Evolutionary conservation across 2,329 filamentous ascomycete genomes (phyloP).

Genomic region (Trichoderma oligosporum): DNA sequence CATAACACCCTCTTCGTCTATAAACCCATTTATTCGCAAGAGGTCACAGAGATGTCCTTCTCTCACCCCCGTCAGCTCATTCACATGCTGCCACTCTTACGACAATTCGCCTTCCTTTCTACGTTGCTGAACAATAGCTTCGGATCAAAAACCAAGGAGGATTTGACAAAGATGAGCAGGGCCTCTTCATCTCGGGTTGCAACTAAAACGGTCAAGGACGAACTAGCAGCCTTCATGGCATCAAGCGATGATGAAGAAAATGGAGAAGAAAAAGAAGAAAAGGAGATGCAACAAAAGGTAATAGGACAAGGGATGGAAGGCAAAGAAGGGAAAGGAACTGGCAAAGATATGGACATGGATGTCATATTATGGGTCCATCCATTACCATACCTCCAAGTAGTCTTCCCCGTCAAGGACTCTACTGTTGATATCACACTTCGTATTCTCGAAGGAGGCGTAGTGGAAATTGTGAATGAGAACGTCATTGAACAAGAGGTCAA

Average conservation of each 20-base stretch:
- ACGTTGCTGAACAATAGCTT: slow-evolving; percentile 62
- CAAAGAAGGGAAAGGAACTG: background rate
- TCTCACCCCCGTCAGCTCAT: slow-evolving; percentile 74
- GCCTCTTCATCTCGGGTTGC: slow-evolving; percentile 14
- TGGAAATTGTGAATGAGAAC: slow-evolving; percentile 58
- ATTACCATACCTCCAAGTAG: slow-evolving; percentile 47
- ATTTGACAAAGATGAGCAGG: background rate
- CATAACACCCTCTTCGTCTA: slow-evolving; percentile 64
- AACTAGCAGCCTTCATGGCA: slow-evolving; percentile 34
- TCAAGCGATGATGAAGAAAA: background rate
- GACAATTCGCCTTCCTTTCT: slow-evolving; percentile 71
- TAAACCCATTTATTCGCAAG: slow-evolving; percentile 67
- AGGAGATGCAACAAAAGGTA: background rate
- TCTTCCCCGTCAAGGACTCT: slow-evolving; percentile 49
- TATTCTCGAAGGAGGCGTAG: slow-evolving; percentile 56
- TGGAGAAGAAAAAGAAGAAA: background rate
- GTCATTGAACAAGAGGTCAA: slow-evolving; percentile 31
- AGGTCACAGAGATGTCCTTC: slow-evolving; percentile 67
- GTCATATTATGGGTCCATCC: slow-evolving; percentile 52
- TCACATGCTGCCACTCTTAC: slow-evolving; percentile 66
- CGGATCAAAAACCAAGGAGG: slow-evolving; percentile 33
- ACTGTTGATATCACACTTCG: slow-evolving; percentile 55
- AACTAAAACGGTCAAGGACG: slow-evolving; percentile 31
- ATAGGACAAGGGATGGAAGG: background rate
- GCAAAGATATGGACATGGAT: slow-evolving; percentile 40